phyloP scores from a whole-genome alignment of 192 early-diverging fungal genomes.

The Coemansia umbellata region DNA sequence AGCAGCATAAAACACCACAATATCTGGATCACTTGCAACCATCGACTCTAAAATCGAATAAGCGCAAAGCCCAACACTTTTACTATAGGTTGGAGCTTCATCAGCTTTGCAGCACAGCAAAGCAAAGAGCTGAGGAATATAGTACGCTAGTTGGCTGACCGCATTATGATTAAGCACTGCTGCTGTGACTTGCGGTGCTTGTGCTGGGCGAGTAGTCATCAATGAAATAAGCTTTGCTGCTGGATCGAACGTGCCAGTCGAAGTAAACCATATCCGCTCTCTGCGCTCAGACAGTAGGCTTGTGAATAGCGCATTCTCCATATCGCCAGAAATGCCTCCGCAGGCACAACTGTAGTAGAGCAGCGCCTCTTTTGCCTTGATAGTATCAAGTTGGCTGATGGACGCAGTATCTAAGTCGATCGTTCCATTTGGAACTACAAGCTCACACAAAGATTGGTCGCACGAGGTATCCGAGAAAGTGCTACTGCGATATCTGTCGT shows the following conservation, averaged over 20 bases:
- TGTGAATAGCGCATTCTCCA: constrained; percentile 11
- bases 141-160: constrained; percentile 18
- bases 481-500: too few species aligned
- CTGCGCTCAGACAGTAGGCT: constrained; percentile 12
- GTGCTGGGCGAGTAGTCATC: constrained; percentile 5
- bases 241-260: constrained; percentile 23
- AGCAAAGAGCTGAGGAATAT: constrained; percentile 34
- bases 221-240: constrained; percentile 25
- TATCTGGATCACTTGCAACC: constrained; percentile 13
- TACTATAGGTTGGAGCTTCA: neutral
- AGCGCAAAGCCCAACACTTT: constrained; percentile 5
- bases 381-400: too few species aligned
- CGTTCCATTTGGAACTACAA: too few species aligned
- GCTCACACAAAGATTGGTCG: too few species aligned
- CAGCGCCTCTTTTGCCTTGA: constrained; percentile 30
- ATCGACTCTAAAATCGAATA: constrained; percentile 9
- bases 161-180: constrained; percentile 15
- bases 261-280: constrained; percentile 20
- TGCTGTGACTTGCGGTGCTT: constrained; percentile 4
- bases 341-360: constrained; percentile 10
- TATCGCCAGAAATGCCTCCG: neutral
- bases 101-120: constrained; percentile 17
- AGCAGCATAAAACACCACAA: constrained; percentile 24
- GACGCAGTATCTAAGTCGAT: too few species aligned
- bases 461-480: too few species aligned